Percentiles rank a stretch among this genome's conserved stretches.
Evolutionary conservation across 2,329 filamentous ascomycete species (phyloP).

Genomic region (Tothia fuscella): DNA sequence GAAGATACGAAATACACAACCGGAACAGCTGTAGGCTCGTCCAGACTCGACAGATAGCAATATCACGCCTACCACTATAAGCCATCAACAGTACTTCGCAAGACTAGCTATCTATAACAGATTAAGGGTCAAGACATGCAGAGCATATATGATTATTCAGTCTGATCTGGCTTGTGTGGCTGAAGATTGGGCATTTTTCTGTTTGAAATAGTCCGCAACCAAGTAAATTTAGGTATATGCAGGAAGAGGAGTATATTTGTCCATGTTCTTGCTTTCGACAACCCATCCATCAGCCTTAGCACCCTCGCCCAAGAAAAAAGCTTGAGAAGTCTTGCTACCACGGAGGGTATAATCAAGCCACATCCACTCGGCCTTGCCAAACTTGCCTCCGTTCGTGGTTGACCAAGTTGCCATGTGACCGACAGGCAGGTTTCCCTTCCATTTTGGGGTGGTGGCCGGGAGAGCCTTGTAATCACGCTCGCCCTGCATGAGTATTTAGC

Average conservation of each 20-base stretch:
- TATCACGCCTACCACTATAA: too few species aligned
- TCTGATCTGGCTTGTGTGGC: too few species aligned
- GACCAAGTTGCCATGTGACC: conserved; percentile 10
- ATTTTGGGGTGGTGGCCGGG: neutral
- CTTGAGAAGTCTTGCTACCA: neutral
- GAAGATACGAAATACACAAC: too few species aligned
- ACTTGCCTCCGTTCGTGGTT: conserved; percentile 5
- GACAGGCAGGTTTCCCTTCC: conserved; percentile 10
- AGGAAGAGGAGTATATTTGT: neutral
- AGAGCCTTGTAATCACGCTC: conserved; percentile 9
- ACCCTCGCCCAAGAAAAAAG: neutral
- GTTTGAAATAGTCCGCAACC: too few species aligned
- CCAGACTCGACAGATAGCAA: too few species aligned
- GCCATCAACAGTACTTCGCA: too few species aligned
- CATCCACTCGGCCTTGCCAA: conserved; percentile 3
- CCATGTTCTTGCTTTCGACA: conserved; percentile 6
- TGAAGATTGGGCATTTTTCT: too few species aligned
- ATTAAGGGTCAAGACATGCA: too few species aligned
- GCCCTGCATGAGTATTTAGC: neutral
- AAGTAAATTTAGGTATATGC: too few species aligned
- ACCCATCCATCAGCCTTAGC: conserved; percentile 8
- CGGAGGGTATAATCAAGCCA: conserved; percentile 7
- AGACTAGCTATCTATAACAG: too few species aligned
- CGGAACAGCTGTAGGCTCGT: too few species aligned
- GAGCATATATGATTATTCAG: too few species aligned